Evolutionary conservation across 768 basidiomycete genomes (phyloP), one percentile per base, ranked within the genome.

Genomic region (Kwoniella sp.): DNA sequence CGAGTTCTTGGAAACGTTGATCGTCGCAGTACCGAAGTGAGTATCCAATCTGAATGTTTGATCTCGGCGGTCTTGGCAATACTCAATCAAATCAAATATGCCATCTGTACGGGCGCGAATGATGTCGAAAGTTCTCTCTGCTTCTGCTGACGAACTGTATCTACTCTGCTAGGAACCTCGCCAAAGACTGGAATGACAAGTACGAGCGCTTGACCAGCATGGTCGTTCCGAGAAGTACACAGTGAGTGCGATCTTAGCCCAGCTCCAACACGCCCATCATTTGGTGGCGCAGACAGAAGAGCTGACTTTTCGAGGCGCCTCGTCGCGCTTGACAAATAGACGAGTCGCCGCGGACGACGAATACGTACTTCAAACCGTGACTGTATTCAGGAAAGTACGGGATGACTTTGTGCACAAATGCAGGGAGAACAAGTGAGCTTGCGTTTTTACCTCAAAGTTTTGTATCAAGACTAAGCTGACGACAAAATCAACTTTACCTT

Each of bases 21-120:
- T 97, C 7, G 92, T 98, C 6, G 94, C 93, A 6, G 92, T 98
- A 29, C 94, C 95, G 51, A 95, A 87, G 95, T 96, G 80, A 79
- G 85, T 78, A 26, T 33, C 46, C 55, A n/a, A n/a, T n/a, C n/a
- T n/a, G n/a, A n/a, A n/a, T n/a, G n/a, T n/a, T n/a, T n/a, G n/a
- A n/a, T n/a, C n/a, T n/a, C n/a, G n/a, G n/a, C n/a, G n/a, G n/a
- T n/a, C n/a, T n/a, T n/a, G n/a, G n/a, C n/a, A n/a, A n/a, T n/a
- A n/a, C n/a, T n/a, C n/a, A n/a, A n/a, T n/a, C n/a, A n/a, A n/a
- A n/a, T n/a, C n/a, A n/a, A n/a, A n/a, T n/a, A n/a, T n/a, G n/a
- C n/a, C n/a, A n/a, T n/a, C n/a, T n/a, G n/a, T n/a, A n/a, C n/a
- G n/a, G n/a, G n/a, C n/a, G n/a, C n/a, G n/a, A n/a, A n/a, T n/a